These are phyloP conservation scores for Jackrogersella multiformis DNA, from an alignment of 495 filamentous ascomycete genomes.

Conservation along the genomic window DNA sequence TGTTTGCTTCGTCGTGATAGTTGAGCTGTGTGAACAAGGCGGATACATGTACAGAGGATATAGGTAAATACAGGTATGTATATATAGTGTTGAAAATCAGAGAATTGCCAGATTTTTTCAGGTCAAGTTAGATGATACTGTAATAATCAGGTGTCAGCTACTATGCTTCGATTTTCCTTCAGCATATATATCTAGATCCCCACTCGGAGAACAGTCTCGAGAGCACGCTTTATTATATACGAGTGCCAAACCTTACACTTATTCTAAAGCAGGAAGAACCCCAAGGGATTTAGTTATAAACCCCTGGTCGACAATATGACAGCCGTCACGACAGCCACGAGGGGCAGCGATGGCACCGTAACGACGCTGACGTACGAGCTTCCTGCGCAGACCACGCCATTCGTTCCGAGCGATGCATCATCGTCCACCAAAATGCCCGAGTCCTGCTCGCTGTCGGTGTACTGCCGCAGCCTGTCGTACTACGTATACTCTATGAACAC, in stretches of 20 bases:
- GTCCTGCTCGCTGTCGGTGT: slow-evolving; percentile 26
- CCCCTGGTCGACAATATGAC: slow-evolving; percentile 7
- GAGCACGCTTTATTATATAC: no score
- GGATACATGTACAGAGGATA: slow-evolving; percentile 2
- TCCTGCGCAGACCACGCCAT: slow-evolving; percentile 24
- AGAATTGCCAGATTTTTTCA: neutral
- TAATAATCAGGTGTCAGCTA: no score
- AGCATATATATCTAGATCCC: no score
- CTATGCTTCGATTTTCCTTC: no score
- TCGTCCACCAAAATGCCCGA: slow-evolving; percentile 1
- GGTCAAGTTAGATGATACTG: no score
- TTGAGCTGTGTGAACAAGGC: neutral
- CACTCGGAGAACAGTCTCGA: no score
- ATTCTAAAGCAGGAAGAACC: neutral
- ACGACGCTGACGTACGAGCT: slow-evolving; percentile 9
- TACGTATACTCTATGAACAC: slow-evolving; percentile 8
- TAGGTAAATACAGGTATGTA: neutral
- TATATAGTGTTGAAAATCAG: neutral
- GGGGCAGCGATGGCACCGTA: slow-evolving; percentile 9
- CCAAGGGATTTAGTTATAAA: neutral
- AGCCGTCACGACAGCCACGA: slow-evolving; percentile 17
- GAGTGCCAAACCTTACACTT: no score
- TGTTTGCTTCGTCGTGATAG: neutral
- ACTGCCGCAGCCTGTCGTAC: slow-evolving; percentile 22
- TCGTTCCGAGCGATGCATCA: slow-evolving; percentile 10